phyloP scores from a whole-genome alignment of 1,139 yeast genomes.

The Dujonia santamariae region DNA sequence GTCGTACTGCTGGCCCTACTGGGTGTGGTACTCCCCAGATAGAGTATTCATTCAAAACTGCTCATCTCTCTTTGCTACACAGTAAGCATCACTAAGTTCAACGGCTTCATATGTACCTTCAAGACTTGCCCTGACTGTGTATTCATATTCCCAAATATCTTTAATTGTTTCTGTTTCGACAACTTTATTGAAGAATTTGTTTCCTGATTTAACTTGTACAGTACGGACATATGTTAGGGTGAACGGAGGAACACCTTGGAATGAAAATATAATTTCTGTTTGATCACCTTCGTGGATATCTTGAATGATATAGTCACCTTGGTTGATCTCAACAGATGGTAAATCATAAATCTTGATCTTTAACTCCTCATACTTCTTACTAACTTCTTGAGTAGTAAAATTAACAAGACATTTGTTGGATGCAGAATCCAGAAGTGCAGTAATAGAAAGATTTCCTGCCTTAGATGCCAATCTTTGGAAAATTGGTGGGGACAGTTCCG shows the following conservation, averaged over 20 bases:
- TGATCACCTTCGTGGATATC: constrained; percentile 92
- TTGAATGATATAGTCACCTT: constrained; percentile 66
- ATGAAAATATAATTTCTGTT: constrained; percentile 65
- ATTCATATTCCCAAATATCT: constrained; percentile 65
- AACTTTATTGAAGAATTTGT: constrained; percentile 25
- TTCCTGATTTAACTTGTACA: constrained; percentile 30
- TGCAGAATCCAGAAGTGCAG: constrained; percentile 72
- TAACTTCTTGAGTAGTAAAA: constrained; percentile 38
- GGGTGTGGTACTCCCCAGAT: too few relatives aligned
- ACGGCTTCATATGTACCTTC: constrained; percentile 96
- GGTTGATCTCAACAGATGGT: constrained; percentile 87
- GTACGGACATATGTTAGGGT: constrained; percentile 54
- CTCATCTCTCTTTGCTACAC: constrained; percentile 47
- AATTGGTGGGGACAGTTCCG: constrained; percentile 57
- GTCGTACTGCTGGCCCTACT: too few relatives aligned
- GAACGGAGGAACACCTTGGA: constrained; percentile 75
- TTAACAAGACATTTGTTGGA: constrained; percentile 66
- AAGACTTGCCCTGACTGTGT: constrained; percentile 70
- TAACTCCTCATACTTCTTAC: constrained; percentile 40
- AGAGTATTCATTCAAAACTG: not conserved
- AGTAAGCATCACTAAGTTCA: constrained; percentile 77
- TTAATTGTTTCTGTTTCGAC: constrained; percentile 77
- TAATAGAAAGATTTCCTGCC: constrained; percentile 72
- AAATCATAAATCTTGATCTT: constrained; percentile 65
- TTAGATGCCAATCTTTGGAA: constrained; percentile 72